Evolutionary conservation across 1,139 yeast species (phyloP), one percentile per base, ranked within the genome.

Genomic region (Fermentozyma sake): DNA sequence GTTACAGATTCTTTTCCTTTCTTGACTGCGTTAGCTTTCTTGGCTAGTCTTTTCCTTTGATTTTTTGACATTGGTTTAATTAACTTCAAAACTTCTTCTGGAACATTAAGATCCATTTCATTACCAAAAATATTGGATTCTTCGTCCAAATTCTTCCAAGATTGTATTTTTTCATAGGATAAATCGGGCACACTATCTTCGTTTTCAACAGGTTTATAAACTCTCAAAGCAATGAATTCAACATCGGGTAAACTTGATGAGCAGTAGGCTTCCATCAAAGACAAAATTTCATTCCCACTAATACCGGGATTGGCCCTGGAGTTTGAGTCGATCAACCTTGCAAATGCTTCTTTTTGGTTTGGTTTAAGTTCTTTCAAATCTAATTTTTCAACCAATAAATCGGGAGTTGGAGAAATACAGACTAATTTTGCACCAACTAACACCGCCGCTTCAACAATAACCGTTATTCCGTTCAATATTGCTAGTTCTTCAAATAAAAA

Each of bases 231-330:
- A 7, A 19, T 22, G 8, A 22, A 22, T n/a, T 22, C 24, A 4
- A 22, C 24, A 11, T 16, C 19, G 8, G 15, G 7, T 19, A 22
- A 22, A 14, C 6, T 7, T 7, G 24, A 22, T 9, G 11, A n/a
- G 16, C 24, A 22, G 14, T 22, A 22, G 14, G 24, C 24, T 19
- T 22, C 24, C 24, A 22, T 22, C 10, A 22, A 14, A 10, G 24
- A 22, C 15, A 22, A 12, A 4, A 22, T 16, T 12, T 22, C 24
- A 7, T 16, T 11, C 3, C 24, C 24, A 10, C 24, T 22, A 3
- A 22, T 19, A 11, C 24, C 24, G 14, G 24, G 24, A 14, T 22
- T 22, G 8, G 24, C 24, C 19, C 12, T 22, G n/a, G 24, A 16
- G 16, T 22, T 22, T 14, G 19, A 22, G 19, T 19, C 16, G 13